Evolutionary conservation across 2,329 filamentous ascomycete species (phyloP), one percentile per base, ranked within the genome.

Genomic region (Myriosclerotinia duriaeana): DNA sequence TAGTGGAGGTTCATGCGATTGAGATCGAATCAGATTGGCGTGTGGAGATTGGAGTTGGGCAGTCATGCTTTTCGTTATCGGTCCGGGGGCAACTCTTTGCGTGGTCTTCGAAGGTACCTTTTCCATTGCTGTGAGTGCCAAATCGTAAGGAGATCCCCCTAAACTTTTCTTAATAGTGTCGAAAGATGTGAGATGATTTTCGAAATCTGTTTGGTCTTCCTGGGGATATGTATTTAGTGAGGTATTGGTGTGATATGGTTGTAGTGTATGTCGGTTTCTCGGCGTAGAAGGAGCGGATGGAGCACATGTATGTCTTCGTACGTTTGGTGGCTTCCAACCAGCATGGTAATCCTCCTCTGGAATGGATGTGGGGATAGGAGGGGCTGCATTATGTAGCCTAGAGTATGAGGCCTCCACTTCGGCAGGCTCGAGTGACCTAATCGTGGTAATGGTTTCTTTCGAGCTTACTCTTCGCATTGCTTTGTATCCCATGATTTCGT

Each of bases 401-500:
- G 65, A 66, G 53, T 72, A 69, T 58, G 67, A 69, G 12, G 71
- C 52, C 53, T 74, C 74, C 22, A 68, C 54, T 60, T 76, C 73
- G 2, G 68, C 66, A 44, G 70, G 72, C n/a, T 72, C 74, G 44
- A 75, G 72, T 3, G 71, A 73, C 22, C 73, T 72, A 6, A 74
- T 74, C 3, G 73, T 76, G 0, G 67, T 69, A 20, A 75, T 63
- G 12, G 74, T 76, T 53, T 76, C 74, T 48, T 74, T 75, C 68
- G 9, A 69, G 64, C 48, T 61, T 54, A 60, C 64, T 46, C 63
- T 69, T 56, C 69, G 66, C 40, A 72, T 26, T 9, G 65, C 50
- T 4, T 71, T 74, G 44, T 74, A 74, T 14, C 72, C 68, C 38
- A 74, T 71, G 12, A 48, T 55, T 22, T 66, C 59, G 55, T 71